These are phyloP conservation scores for Spencermartinsiella ligniputridi DNA, from an alignment of 1,139 yeast species.

Conservation along the genomic window DNA sequence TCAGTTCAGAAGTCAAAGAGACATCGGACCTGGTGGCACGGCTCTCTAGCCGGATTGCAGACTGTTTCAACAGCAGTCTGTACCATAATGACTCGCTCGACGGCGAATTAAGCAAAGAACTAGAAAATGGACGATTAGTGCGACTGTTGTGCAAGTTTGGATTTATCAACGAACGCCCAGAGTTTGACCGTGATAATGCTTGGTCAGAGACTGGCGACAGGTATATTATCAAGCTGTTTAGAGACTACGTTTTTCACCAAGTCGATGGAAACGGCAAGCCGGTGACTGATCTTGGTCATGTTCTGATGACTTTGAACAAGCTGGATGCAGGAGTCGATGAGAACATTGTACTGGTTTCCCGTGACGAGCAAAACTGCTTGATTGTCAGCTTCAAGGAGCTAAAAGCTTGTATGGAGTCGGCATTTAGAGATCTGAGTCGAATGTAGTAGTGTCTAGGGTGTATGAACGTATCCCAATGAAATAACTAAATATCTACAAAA, in stretches of 20 bases:
- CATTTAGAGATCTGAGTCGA: constrained; percentile 53
- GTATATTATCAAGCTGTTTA: constrained; percentile 70
- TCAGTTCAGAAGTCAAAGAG: constrained; percentile 9
- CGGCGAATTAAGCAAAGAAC: constrained; percentile 60
- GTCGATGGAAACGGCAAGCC: constrained; percentile 74
- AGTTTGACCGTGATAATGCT: constrained; percentile 47
- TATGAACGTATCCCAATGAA: background rate
- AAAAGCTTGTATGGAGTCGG: constrained; percentile 65
- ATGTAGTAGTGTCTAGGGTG: constrained; percentile 1
- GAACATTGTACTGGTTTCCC: constrained; percentile 67
- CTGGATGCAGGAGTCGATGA: constrained; percentile 92
- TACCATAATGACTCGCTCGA: constrained; percentile 62
- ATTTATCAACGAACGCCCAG: constrained; percentile 74
- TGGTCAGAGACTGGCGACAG: constrained; percentile 79
- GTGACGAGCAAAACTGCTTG: constrained; percentile 52
- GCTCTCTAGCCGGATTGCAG: constrained; percentile 25
- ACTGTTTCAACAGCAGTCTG: constrained; percentile 46
- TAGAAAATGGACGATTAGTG: constrained; percentile 85
- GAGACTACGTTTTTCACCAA: constrained; percentile 84
- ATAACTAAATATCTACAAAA: background rate
- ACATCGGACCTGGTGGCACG: constrained; percentile 15
- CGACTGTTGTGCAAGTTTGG: constrained; percentile 78
- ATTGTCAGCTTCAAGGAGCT: constrained; percentile 39
- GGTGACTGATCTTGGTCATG: constrained; percentile 76
- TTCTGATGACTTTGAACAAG: constrained; percentile 73